phyloP scores from a whole-genome alignment of 108 stramenopile species.

The Skeletonema costatum region DNA sequence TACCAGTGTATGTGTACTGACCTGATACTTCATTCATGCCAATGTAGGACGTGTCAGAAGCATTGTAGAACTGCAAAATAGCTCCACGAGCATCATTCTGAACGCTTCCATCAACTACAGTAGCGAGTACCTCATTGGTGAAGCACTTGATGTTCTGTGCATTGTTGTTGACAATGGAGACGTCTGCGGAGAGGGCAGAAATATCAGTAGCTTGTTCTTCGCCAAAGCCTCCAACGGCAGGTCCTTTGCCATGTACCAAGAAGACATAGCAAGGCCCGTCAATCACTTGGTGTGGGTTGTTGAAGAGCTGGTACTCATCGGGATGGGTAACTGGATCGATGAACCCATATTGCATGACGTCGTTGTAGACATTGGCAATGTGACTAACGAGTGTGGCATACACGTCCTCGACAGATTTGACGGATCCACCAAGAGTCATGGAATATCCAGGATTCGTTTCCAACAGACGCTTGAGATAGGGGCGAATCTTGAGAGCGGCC shows the following conservation, averaged over 20 bases:
- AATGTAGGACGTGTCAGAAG: background rate
- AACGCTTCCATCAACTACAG: background rate
- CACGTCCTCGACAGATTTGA: background rate
- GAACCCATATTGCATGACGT: background rate
- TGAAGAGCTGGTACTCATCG: constrained; percentile 1
- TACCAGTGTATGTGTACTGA: constrained; percentile 6
- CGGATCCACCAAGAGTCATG: constrained; percentile 2
- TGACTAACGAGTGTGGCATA: background rate
- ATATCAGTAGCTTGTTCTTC: background rate
- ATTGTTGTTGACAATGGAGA: constrained; percentile 1
- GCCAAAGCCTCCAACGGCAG: constrained; percentile 29
- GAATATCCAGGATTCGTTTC: background rate
- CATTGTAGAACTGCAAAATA: constrained; percentile 7
- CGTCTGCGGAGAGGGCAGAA: background rate
- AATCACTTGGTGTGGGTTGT: constrained; percentile 6
- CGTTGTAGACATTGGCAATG: constrained; percentile 9
- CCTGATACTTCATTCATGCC: background rate
- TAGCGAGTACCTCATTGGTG: constrained; percentile 16
- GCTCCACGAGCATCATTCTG: constrained; percentile 20
- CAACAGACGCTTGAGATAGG: background rate
- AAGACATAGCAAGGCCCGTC: constrained; percentile 34
- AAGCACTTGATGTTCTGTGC: constrained; percentile 9
- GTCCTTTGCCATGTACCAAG: constrained; percentile 22
- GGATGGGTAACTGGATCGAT: background rate
- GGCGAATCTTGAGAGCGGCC: constrained; percentile 1